Conservation (phyloP, 257 asterid genomes). For the Jacaranda copaia region DNA sequence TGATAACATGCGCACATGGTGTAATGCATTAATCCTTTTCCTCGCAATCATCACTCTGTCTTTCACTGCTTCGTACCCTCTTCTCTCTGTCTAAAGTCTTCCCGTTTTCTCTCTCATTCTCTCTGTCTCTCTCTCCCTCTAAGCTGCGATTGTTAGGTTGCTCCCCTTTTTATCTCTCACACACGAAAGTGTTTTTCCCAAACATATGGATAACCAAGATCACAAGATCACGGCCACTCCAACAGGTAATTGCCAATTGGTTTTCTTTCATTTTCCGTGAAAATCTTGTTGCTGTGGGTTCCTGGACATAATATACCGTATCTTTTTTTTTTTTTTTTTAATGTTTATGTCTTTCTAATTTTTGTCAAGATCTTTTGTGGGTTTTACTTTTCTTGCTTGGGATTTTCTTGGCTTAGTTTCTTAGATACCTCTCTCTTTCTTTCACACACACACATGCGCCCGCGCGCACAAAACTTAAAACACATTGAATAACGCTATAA, state of each 20-base stretch:
- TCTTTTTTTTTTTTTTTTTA: neutral
- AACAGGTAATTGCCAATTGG: constrained; percentile 32
- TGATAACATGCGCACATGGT: constrained; percentile 64
- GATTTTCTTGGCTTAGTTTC: constrained; percentile 24
- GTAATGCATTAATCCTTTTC: constrained; percentile 37
- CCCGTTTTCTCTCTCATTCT: constrained; percentile 25
- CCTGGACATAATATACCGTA: constrained; percentile 17
- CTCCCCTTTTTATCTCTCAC: constrained; percentile 34
- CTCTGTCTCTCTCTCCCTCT: constrained; percentile 27
- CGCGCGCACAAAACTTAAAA: too few relatives aligned
- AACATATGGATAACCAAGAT: constrained; percentile 43
- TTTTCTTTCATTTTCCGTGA: neutral
- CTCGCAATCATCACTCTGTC: constrained; percentile 34
- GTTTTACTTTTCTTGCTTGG: constrained; percentile 29
- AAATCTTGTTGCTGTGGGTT: constrained; percentile 1
- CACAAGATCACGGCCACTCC: constrained; percentile 42
- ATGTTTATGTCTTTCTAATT: neutral
- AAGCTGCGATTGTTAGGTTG: constrained; percentile 19
- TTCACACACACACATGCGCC: neutral
- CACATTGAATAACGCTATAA: too few relatives aligned
- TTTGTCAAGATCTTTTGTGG: constrained; percentile 26
- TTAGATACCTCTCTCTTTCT: constrained; percentile 1
- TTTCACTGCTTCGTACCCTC: neutral
- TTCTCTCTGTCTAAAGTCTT: constrained; percentile 39
- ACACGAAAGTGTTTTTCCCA: constrained; percentile 17